phyloP scores from a whole-genome alignment of 257 asterid genomes.

The Anisodus tanguticus region DNA sequence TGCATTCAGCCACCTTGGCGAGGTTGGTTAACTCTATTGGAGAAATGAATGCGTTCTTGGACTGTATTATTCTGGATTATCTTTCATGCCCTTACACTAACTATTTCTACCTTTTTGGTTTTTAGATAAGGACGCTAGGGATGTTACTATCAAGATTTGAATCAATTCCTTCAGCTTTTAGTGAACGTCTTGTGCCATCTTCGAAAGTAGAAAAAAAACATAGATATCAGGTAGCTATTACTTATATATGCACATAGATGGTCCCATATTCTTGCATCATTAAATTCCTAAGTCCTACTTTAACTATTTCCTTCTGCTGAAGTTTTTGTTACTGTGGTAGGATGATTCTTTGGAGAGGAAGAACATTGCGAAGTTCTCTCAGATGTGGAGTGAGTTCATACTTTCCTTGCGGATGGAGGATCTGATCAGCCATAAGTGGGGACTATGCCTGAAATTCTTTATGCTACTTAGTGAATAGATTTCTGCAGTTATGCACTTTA shows the following conservation, averaged over 20 bases:
- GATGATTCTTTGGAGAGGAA: slow-evolving; percentile 65
- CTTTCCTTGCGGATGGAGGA: slow-evolving; percentile 92
- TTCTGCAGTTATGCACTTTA: slow-evolving; percentile 26
- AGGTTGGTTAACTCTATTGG: slow-evolving; percentile 54
- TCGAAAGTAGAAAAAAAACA: slow-evolving; percentile 59
- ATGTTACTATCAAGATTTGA: slow-evolving; percentile 96
- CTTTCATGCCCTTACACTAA: slow-evolving; percentile 1
- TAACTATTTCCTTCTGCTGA: slow-evolving; percentile 26
- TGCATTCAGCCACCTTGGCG: slow-evolving; percentile 99
- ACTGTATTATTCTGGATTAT: slow-evolving; percentile 11
- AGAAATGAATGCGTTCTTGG: slow-evolving; percentile 12
- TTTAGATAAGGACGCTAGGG: slow-evolving; percentile 95
- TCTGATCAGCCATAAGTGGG: slow-evolving; percentile 81
- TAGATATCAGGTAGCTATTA: slow-evolving; percentile 18
- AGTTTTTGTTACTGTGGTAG: slow-evolving; percentile 49
- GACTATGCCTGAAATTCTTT: slow-evolving; percentile 22
- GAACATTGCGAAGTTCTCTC: slow-evolving; percentile 93
- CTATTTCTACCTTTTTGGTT: slow-evolving; percentile 28
- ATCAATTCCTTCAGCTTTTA: slow-evolving; percentile 90
- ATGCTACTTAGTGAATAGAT: slow-evolving; percentile 13
- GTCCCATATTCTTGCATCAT: slow-evolving; percentile 34
- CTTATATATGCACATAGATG: slow-evolving; percentile 52
- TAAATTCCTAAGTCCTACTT: not conserved
- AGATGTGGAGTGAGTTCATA: slow-evolving; percentile 99
- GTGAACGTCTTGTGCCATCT: slow-evolving; percentile 77